Percentiles rank a stretch among this genome's conserved stretches.
phyloP scores from a whole-genome alignment of 257 asterid genomes.

The Nicotiana obtusifolia region DNA sequence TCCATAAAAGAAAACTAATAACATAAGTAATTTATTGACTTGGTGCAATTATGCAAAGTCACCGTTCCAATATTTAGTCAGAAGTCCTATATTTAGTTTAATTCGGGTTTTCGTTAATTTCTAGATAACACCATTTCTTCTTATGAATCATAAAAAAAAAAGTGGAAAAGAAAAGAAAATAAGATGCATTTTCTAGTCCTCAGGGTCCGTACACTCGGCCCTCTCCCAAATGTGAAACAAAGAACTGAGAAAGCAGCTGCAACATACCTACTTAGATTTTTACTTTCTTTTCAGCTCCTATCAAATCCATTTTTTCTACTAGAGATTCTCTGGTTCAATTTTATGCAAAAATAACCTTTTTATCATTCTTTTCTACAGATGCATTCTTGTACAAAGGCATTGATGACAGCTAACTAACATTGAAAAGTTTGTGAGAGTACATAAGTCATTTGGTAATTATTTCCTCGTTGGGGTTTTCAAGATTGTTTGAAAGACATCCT shows the following conservation, averaged over 20 bases:
- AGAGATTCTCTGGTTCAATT: neutral
- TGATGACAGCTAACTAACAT: neutral
- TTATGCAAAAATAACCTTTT: neutral
- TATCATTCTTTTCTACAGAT: neutral
- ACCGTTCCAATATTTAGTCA: too few relatives aligned
- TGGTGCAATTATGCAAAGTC: neutral
- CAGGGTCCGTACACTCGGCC: neutral
- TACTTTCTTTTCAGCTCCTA: neutral
- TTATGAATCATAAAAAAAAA: neutral
- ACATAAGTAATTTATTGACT: neutral
- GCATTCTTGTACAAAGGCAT: neutral
- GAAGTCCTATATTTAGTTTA: neutral
- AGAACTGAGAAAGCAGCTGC: neutral
- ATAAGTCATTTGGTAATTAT: too few relatives aligned
- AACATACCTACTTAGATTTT: neutral
- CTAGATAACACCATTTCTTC: neutral
- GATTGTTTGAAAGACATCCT: conserved; percentile 7
- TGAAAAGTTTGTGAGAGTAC: neutral
- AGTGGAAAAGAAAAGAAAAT: neutral
- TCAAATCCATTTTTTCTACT: neutral
- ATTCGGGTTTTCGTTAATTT: neutral
- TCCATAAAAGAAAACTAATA: neutral
- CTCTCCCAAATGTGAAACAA: conserved; percentile 14
- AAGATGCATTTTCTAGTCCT: neutral
- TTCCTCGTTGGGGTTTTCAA: conserved; percentile 10